Percentiles rank a stretch among this genome's conserved stretches.
Evolutionary conservation across 805 yeast genomes (phyloP).

Genomic region (Wickerhamomyces pijperi): DNA sequence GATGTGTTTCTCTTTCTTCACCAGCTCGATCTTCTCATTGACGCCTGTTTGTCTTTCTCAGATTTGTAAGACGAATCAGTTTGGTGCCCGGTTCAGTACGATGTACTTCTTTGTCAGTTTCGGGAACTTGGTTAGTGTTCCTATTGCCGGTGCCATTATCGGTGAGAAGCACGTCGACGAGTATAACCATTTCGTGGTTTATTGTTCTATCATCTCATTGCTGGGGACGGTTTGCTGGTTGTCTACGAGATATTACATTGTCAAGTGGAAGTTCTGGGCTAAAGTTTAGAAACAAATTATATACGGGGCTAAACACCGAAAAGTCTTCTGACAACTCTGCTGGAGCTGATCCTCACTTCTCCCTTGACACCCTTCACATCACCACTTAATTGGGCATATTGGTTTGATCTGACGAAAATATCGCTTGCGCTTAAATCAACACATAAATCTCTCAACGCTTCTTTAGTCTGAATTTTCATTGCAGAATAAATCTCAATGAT

Average conservation of each 20-base stretch:
- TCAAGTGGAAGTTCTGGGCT: constrained; percentile 5
- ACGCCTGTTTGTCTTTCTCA: constrained; percentile 39
- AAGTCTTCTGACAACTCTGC: constrained; percentile 12
- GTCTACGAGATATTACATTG: constrained; percentile 7
- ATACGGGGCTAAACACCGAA: constrained; percentile 9
- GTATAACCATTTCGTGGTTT: constrained; percentile 22
- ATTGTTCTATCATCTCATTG: constrained; percentile 14
- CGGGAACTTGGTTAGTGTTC: constrained; percentile 34
- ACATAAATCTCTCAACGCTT: constrained; percentile 20
- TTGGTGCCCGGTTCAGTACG: constrained; percentile 42
- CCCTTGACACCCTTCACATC: not conserved
- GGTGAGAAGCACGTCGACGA: constrained; percentile 15
- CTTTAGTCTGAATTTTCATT: constrained; percentile 19
- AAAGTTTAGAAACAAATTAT: constrained; percentile 2
- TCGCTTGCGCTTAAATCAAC: not conserved
- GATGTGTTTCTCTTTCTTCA: constrained; percentile 36
- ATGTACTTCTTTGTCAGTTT: constrained; percentile 48
- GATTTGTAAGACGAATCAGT: constrained; percentile 37
- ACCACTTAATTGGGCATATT: too few relatives aligned
- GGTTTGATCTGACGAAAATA: not conserved
- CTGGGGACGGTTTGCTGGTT: constrained; percentile 7
- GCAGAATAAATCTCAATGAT: constrained; percentile 23
- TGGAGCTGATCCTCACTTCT: constrained; percentile 7
- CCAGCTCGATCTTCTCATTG: constrained; percentile 32
- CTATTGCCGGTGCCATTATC: constrained; percentile 38